Evolutionary conservation across 176 grass and related monocot species (phyloP).

Genomic region (Alopecurus myosuroides): DNA sequence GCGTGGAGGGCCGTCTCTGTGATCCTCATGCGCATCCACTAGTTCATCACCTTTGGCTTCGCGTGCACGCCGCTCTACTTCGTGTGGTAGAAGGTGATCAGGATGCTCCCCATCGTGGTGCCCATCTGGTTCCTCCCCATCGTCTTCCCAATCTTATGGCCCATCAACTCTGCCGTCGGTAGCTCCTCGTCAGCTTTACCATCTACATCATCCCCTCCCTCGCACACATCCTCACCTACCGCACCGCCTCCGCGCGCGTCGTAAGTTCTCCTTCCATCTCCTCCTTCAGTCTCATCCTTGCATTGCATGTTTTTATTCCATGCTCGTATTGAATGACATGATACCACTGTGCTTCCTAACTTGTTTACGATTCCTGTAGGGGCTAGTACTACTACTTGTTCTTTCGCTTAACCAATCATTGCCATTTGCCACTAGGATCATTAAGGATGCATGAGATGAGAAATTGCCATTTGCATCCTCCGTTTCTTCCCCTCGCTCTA

Average conservation of each 20-base stretch:
- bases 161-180: constrained; percentile 84
- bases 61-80: constrained; percentile 86
- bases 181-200: constrained; percentile 79
- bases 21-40: constrained; percentile 80
- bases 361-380: background rate
- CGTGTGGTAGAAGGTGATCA: constrained; percentile 86
- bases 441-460: background rate
- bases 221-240: constrained; percentile 69
- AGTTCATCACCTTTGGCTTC: constrained; percentile 94
- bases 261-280: background rate
- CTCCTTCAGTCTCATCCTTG: background rate
- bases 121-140: constrained; percentile 87
- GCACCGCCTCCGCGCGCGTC: constrained; percentile 40
- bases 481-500: background rate
- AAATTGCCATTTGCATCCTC: background rate
- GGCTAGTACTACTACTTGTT: background rate
- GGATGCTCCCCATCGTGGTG: constrained; percentile 67
- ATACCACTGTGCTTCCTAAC: background rate
- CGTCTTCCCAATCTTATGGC: constrained; percentile 84
- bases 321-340: background rate
- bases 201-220: constrained; percentile 74
- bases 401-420: background rate
- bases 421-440: background rate
- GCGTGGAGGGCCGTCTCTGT: constrained; percentile 56
- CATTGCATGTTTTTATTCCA: background rate